Conservation (phyloP, 108 stramenopile genomes). For the Aurantiochytrium sp. region DNA sequence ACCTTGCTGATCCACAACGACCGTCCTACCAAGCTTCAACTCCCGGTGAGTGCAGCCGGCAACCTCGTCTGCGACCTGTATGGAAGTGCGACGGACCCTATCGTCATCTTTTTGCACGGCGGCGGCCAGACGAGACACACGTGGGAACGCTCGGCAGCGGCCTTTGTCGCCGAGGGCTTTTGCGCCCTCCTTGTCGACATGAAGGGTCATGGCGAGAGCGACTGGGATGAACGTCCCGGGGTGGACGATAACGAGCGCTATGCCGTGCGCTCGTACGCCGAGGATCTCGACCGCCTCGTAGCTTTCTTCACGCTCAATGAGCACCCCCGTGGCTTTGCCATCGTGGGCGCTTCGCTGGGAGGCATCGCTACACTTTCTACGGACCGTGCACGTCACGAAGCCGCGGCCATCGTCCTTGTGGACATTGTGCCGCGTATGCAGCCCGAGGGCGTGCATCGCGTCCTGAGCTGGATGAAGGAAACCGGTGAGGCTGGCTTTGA, state of each 20-base stretch:
- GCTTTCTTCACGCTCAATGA: not conserved
- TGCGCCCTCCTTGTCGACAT: not conserved
- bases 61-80: not conserved
- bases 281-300: not conserved
- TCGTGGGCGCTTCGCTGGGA: not conserved
- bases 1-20: not conserved
- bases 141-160: not conserved
- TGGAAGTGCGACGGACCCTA: not conserved
- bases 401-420: not conserved
- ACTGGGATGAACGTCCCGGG: not conserved
- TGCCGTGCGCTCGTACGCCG: not conserved
- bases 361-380: not conserved
- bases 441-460: not conserved
- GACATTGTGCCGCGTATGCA: not conserved
- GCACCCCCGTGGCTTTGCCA: not conserved
- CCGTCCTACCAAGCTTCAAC: not conserved
- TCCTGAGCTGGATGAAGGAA: not conserved
- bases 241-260: not conserved
- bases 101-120: not conserved
- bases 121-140: not conserved
- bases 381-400: not conserved
- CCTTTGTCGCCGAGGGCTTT: not conserved
- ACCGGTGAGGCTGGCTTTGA: not conserved
- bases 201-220: slow-evolving; percentile 7
- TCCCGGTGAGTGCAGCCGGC: not conserved